A percentile compares a stretch with the other conserved stretches of the same genome.
Conservation (phyloP, 208 protist species). For the Strigomonas galati region DNA sequence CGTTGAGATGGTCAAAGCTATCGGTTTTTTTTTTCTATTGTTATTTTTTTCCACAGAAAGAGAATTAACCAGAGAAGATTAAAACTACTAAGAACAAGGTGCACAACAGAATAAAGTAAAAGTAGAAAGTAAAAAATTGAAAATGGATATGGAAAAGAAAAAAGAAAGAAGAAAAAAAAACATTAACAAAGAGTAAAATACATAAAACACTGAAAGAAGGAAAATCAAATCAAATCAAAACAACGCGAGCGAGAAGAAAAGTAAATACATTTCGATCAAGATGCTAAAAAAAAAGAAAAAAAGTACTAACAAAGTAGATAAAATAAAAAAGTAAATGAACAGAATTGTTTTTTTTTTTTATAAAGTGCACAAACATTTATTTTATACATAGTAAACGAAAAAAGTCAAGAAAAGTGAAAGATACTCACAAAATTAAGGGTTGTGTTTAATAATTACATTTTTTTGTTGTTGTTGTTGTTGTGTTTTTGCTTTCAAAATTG, state of each 20-base stretch:
- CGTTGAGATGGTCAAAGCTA: too few species aligned
- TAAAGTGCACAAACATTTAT: neutral
- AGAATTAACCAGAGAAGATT: neutral
- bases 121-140: neutral
- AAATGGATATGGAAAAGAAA: neutral
- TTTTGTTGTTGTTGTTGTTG: neutral
- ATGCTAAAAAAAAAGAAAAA: neutral
- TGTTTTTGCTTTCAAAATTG: slow-evolving; percentile 9
- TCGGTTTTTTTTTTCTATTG: too few species aligned
- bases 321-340: slow-evolving; percentile 1
- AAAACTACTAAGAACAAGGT: too few species aligned
- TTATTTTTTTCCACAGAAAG: neutral
- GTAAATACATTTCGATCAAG: neutral
- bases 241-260: slow-evolving; percentile 1
- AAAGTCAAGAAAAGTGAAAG: neutral
- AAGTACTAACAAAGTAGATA: neutral
- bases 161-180: slow-evolving; percentile 10
- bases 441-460: too few species aligned
- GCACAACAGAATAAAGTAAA: neutral
- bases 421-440: neutral
- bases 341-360: slow-evolving; percentile 1
- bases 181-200: too few species aligned
- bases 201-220: slow-evolving; percentile 13
- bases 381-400: neutral
- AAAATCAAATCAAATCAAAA: slow-evolving; percentile 7